Evolutionary conservation across 1,284 basidiomycete genomes (phyloP).

Genomic region (Porodaedalea pini): DNA sequence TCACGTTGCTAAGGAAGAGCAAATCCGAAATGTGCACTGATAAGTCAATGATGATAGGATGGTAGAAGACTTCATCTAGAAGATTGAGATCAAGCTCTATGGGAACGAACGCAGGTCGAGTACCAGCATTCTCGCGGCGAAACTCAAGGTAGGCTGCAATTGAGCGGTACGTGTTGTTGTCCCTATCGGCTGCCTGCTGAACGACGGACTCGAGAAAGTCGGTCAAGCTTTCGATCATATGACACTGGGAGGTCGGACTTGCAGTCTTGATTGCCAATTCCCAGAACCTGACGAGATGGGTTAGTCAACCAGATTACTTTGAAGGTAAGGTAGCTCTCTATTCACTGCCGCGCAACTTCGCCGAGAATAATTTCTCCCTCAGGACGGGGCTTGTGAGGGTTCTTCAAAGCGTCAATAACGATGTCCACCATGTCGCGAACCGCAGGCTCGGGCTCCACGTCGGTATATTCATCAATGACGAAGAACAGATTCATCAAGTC

Average conservation of each 20-base stretch:
- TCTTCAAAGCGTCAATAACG: conserved; percentile 35
- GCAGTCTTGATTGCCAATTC: background rate
- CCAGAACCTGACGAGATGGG: background rate
- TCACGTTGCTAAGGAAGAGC: no score
- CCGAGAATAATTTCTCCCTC: conserved; percentile 31
- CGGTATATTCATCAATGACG: conserved; percentile 42
- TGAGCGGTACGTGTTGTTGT: no score
- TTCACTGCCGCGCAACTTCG: conserved; percentile 33
- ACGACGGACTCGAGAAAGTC: background rate
- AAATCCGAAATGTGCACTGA: no score
- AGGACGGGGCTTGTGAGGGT: conserved; percentile 33
- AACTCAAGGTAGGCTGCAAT: no score
- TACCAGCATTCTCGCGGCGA: no score
- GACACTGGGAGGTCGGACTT: no score
- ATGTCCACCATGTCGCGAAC: conserved; percentile 30
- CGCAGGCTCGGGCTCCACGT: conserved; percentile 25
- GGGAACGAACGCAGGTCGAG: no score
- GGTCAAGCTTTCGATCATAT: conserved; percentile 9
- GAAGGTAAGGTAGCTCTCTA: no score
- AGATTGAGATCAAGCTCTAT: no score
- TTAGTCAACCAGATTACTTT: no score
- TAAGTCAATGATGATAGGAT: no score
- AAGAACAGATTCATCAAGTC: conserved; percentile 43
- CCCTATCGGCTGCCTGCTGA: background rate
- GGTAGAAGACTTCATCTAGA: no score